These are phyloP conservation scores for Zygoascus biomembranicola DNA, from an alignment of 805 yeast genomes.

Conservation along the genomic window DNA sequence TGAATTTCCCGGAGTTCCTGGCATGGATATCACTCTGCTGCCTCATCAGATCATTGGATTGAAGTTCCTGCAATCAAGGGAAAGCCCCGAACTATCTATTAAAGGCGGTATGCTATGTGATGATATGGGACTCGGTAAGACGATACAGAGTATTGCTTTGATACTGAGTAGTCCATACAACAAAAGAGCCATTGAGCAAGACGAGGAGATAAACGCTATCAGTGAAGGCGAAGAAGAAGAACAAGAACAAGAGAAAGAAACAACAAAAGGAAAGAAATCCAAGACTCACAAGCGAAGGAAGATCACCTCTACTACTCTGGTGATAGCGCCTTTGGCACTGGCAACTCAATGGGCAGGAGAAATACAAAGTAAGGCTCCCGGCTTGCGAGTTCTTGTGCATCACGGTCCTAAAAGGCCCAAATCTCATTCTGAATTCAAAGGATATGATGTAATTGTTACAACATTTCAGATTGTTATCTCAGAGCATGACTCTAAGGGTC, in stretches of 20 bases:
- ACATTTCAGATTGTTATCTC: slow-evolving; percentile 27
- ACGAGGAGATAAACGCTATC: neutral
- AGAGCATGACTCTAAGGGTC: slow-evolving; percentile 18
- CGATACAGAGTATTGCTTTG: slow-evolving; percentile 67
- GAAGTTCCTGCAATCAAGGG: slow-evolving; percentile 34
- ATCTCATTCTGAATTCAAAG: slow-evolving; percentile 10
- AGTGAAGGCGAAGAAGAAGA: neutral
- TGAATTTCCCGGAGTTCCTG: slow-evolving; percentile 23
- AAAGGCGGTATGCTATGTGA: slow-evolving; percentile 69
- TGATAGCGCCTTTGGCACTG: slow-evolving; percentile 37
- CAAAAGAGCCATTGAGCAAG: neutral
- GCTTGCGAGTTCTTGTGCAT: slow-evolving; percentile 22
- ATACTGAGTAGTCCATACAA: slow-evolving; percentile 35
- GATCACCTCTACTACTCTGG: slow-evolving; percentile 27
- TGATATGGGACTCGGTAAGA: slow-evolving; percentile 88
- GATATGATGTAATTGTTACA: slow-evolving; percentile 31
- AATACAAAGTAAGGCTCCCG: slow-evolving; percentile 31
- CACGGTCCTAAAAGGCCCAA: slow-evolving; percentile 28
- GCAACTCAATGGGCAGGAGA: slow-evolving; percentile 37
- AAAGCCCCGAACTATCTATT: slow-evolving; percentile 18
- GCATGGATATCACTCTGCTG: slow-evolving; percentile 31
- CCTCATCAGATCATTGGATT: slow-evolving; percentile 44
- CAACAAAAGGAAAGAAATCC: neutral
- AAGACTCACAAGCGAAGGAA: neutral
- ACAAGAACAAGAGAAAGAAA: neutral